phyloP scores from a whole-genome alignment of 129 eudicot genomes.

The Rutidosis leptorrhynchoides region DNA sequence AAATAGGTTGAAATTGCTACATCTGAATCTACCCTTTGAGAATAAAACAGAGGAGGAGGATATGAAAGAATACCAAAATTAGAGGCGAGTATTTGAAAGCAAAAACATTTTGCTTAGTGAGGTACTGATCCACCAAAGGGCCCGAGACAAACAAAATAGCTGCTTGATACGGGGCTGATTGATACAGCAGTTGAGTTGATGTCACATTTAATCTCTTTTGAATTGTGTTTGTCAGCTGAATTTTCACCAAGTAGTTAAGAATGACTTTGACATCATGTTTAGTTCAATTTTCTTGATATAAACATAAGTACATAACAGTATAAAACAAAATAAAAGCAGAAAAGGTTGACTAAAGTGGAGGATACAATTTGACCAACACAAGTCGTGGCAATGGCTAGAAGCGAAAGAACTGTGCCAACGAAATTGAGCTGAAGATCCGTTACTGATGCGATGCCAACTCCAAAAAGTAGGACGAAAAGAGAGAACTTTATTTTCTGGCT shows the following conservation, averaged over 20 bases:
- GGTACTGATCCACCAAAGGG: conserved; percentile 77
- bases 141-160: conserved; percentile 83
- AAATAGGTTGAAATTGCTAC: neutral
- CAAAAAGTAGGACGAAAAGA: conserved; percentile 65
- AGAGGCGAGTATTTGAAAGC: conserved; percentile 75
- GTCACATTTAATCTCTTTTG: conserved; percentile 87
- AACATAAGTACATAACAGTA: too few relatives aligned
- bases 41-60: conserved; percentile 2
- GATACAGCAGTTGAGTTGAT: conserved; percentile 89
- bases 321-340: neutral
- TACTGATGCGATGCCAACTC: conserved; percentile 87
- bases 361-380: conserved; percentile 96
- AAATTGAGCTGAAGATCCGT: conserved; percentile 91
- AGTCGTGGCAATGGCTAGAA: conserved; percentile 79
- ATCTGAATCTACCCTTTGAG: neutral
- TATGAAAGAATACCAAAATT: conserved; percentile 54
- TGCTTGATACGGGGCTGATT: conserved; percentile 95
- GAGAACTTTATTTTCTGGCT: conserved; percentile 74
- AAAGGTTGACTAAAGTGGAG: conserved; percentile 17
- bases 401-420: conserved; percentile 67
- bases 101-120: conserved; percentile 76
- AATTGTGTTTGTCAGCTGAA: conserved; percentile 91
- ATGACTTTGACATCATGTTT: conserved; percentile 4
- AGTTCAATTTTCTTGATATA: too few relatives aligned
- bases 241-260: conserved; percentile 23